These are phyloP conservation scores for Avicennia marina DNA, from an alignment of 257 asterid genomes.

Conservation along the genomic window DNA sequence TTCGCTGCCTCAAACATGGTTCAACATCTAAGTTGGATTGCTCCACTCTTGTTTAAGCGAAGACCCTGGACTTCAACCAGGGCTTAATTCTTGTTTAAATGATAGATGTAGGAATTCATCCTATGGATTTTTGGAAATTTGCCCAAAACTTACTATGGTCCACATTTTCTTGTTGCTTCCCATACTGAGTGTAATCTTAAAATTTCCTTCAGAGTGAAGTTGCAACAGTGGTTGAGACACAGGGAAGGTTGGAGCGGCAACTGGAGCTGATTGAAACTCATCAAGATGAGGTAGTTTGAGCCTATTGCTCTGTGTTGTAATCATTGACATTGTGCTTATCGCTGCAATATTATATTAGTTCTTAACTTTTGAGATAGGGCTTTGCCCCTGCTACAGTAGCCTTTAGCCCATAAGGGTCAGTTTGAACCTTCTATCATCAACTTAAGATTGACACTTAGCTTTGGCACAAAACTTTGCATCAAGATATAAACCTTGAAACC, in stretches of 20 bases:
- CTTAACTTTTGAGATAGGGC: background rate
- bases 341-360: background rate
- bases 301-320: slow-evolving; percentile 11
- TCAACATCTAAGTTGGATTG: too few species aligned
- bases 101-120: background rate
- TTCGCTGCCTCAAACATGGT: too few species aligned
- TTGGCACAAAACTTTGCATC: too few species aligned
- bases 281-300: slow-evolving; percentile 74
- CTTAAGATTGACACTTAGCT: too few species aligned
- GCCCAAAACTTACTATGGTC: background rate
- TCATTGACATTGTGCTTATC: slow-evolving; percentile 3
- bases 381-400: too few species aligned
- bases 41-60: background rate
- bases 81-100: background rate
- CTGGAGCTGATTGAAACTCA: slow-evolving; percentile 95
- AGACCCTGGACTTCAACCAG: slow-evolving; percentile 3
- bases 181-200: slow-evolving; percentile 9
- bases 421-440: too few species aligned
- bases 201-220: slow-evolving; percentile 66
- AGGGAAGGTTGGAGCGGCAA: slow-evolving; percentile 76
- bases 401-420: too few species aligned
- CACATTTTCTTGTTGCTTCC: slow-evolving; percentile 8
- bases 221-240: slow-evolving; percentile 88
- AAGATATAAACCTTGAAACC: too few species aligned
- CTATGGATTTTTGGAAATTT: slow-evolving; percentile 1